Percentiles rank a stretch among this genome's conserved stretches.
Evolutionary conservation across 345 rosid species (phyloP).

Genomic region (Citrus sp.): DNA sequence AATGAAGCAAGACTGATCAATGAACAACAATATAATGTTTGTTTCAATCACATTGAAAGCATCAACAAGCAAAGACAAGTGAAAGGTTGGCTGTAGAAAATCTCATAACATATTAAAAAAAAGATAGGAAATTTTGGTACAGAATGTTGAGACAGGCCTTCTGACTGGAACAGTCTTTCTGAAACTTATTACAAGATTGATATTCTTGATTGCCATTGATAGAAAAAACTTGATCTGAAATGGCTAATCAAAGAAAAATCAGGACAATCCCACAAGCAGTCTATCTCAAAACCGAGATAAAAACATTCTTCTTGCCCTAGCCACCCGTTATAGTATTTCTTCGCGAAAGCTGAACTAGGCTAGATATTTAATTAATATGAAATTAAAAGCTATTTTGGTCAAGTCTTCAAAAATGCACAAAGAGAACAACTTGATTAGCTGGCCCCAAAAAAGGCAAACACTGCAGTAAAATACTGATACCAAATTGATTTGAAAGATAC

Average conservation of each 20-base stretch:
- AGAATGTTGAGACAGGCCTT: neutral
- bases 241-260: neutral
- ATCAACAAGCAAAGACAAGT: neutral
- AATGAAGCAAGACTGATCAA: slow-evolving; percentile 2
- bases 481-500: slow-evolving; percentile 30
- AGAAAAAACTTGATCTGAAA: neutral
- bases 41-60: neutral
- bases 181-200: neutral
- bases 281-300: neutral
- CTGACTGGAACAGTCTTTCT: neutral
- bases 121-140: neutral
- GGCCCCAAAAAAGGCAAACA: neutral
- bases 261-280: neutral
- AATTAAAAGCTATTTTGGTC: neutral
- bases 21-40: neutral
- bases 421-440: neutral
- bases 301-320: neutral
- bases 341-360: neutral
- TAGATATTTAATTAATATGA: neutral
- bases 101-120: neutral
- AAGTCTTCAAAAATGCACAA: neutral
- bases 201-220: neutral
- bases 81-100: too few relatives aligned
- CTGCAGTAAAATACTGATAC: slow-evolving; percentile 1
- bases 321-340: neutral